Evolutionary conservation across 176 grass and related monocot genomes (phyloP).

Genomic region (Carex kokanica): DNA sequence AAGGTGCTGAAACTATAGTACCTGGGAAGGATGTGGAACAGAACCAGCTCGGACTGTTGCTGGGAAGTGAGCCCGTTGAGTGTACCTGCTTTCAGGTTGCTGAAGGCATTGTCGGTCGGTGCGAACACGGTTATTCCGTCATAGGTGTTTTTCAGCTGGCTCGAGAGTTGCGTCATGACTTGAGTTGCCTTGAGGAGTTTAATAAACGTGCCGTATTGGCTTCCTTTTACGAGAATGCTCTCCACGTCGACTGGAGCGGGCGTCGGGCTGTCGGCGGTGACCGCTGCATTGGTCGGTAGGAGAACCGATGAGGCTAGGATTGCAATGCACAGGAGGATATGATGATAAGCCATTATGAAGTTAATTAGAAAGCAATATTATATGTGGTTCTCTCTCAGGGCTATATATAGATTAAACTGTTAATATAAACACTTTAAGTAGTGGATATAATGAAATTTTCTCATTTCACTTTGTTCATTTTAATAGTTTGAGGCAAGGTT

Average conservation of each 20-base stretch:
- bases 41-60: conserved; percentile 48
- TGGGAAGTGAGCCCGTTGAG: conserved; percentile 46
- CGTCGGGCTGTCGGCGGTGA: conserved; percentile 11
- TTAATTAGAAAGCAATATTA: background rate
- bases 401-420: background rate
- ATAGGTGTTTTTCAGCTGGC: conserved; percentile 57
- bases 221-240: conserved; percentile 43
- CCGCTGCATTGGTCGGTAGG: background rate
- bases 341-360: conserved; percentile 11
- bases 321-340: conserved; percentile 5
- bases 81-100: conserved; percentile 39
- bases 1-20: conserved; percentile 57
- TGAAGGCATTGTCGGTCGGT: conserved; percentile 60
- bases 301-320: conserved; percentile 5
- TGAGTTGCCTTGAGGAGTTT: conserved; percentile 43
- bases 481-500: conserved; percentile 15
- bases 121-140: conserved; percentile 62
- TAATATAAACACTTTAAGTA: background rate
- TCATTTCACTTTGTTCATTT: background rate
- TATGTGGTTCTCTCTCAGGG: background rate
- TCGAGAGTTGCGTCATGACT: conserved; percentile 42
- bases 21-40: conserved; percentile 62
- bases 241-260: conserved; percentile 23
- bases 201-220: conserved; percentile 52
- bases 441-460: background rate